Percentiles rank a stretch among this genome's conserved stretches.
Conservation (phyloP, 495 filamentous ascomycete genomes). For the Aspergillus olivimuriae region DNA sequence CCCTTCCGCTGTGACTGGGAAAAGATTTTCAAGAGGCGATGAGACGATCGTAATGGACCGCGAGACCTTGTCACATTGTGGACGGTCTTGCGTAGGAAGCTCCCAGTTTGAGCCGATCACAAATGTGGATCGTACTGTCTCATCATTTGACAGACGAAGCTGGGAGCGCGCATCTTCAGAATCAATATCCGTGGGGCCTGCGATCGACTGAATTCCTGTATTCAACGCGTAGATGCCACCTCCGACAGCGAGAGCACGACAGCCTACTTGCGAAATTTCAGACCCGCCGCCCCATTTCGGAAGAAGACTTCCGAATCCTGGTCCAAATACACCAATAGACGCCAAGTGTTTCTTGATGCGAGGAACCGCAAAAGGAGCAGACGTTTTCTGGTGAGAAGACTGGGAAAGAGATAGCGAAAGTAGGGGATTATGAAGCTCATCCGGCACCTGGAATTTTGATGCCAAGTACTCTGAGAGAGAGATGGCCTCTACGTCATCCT, state of each 20-base stretch:
- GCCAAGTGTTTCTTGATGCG: slow-evolving; percentile 73
- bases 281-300: slow-evolving; percentile 89
- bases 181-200: slow-evolving; percentile 10
- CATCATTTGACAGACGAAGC: slow-evolving; percentile 53
- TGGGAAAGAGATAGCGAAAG: slow-evolving; percentile 75
- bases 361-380: slow-evolving; percentile 58
- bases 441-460: slow-evolving; percentile 66
- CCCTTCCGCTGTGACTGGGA: slow-evolving; percentile 66
- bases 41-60: slow-evolving; percentile 58
- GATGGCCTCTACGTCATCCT: slow-evolving; percentile 29
- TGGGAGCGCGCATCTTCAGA: slow-evolving; percentile 24
- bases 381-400: slow-evolving; percentile 45
- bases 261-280: slow-evolving; percentile 90
- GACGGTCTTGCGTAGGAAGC: slow-evolving; percentile 18
- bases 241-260: slow-evolving; percentile 86
- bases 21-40: slow-evolving; percentile 58
- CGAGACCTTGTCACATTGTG: slow-evolving; percentile 26
- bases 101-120: slow-evolving; percentile 48
- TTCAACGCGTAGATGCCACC: slow-evolving; percentile 85
- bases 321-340: slow-evolving; percentile 80
- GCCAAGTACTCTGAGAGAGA: slow-evolving; percentile 60
- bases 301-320: slow-evolving; percentile 77
- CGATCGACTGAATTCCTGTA: slow-evolving; percentile 47
- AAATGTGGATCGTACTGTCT: slow-evolving; percentile 49
- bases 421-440: slow-evolving; percentile 61